These are phyloP conservation scores for Tetragonia tetragonoides DNA, from an alignment of 148 eudicot genomes.

Conservation along the genomic window DNA sequence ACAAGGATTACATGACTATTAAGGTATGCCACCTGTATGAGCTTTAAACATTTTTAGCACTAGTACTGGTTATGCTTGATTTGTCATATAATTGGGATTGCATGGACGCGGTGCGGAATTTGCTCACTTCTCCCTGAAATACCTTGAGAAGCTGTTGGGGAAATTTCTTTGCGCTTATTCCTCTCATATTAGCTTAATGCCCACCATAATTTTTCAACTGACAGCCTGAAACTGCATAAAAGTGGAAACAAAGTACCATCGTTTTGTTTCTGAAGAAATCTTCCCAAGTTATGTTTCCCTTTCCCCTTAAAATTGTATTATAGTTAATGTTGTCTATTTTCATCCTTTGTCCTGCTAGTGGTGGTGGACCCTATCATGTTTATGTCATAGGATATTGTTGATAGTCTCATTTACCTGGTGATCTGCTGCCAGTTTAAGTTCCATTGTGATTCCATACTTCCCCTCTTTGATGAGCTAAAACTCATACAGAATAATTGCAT, in stretches of 20 bases:
- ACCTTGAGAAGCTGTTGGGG: background rate
- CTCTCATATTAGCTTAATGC: background rate
- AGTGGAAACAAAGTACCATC: background rate
- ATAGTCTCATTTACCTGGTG: background rate
- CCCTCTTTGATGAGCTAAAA: too few relatives aligned
- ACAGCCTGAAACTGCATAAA: background rate
- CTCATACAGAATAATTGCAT: too few relatives aligned
- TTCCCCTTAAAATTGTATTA: background rate
- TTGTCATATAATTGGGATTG: background rate
- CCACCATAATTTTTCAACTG: background rate
- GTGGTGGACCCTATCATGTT: background rate
- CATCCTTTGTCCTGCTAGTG: background rate
- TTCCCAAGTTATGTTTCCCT: background rate
- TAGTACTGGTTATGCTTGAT: background rate
- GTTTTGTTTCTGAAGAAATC: background rate
- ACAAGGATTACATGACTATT: slow-evolving; percentile 53
- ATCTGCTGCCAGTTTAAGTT: too few relatives aligned
- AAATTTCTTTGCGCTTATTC: background rate
- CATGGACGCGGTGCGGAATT: background rate
- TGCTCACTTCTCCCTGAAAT: background rate
- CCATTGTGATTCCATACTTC: too few relatives aligned
- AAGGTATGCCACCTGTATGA: slow-evolving; percentile 47
- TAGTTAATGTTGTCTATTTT: too few relatives aligned
- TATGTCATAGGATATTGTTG: background rate
- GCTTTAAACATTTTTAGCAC: background rate